Conservation (phyloP, 306 rosid species). For the Mimosa bimucronata region DNA sequence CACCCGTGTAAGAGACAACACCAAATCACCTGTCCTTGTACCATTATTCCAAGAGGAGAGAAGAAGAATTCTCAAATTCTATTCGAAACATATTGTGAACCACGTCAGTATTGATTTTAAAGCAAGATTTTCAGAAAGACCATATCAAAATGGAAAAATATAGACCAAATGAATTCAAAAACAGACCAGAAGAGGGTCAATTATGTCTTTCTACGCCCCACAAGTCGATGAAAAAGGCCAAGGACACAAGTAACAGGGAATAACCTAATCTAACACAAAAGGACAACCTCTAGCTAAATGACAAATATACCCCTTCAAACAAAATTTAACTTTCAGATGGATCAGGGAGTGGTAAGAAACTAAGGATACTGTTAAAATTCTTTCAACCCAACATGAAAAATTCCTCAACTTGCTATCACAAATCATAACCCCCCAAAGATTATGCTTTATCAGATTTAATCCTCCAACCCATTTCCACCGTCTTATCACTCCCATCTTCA, state of each 20-base stretch:
- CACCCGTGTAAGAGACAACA: neutral
- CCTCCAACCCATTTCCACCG: slow-evolving; percentile 24
- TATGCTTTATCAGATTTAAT: slow-evolving; percentile 27
- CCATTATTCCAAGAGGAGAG: neutral
- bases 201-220: slow-evolving; percentile 46
- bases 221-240: slow-evolving; percentile 31
- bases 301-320: slow-evolving; percentile 54
- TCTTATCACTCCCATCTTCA: neutral
- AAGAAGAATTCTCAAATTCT: neutral
- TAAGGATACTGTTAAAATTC: slow-evolving; percentile 28
- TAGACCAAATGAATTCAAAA: slow-evolving; percentile 23
- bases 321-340: slow-evolving; percentile 27
- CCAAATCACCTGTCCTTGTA: neutral
- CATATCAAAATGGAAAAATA: slow-evolving; percentile 29
- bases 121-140: neutral
- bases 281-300: slow-evolving; percentile 37
- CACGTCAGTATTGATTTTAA: neutral
- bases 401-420: slow-evolving; percentile 31
- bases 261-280: slow-evolving; percentile 38
- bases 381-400: too few species aligned
- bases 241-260: slow-evolving; percentile 27
- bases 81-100: neutral
- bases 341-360: slow-evolving; percentile 3
- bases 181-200: slow-evolving; percentile 46
- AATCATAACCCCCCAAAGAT: slow-evolving; percentile 15